phyloP scores from a whole-genome alignment of 495 filamentous ascomycete species.

The Podospora tetraspora region DNA sequence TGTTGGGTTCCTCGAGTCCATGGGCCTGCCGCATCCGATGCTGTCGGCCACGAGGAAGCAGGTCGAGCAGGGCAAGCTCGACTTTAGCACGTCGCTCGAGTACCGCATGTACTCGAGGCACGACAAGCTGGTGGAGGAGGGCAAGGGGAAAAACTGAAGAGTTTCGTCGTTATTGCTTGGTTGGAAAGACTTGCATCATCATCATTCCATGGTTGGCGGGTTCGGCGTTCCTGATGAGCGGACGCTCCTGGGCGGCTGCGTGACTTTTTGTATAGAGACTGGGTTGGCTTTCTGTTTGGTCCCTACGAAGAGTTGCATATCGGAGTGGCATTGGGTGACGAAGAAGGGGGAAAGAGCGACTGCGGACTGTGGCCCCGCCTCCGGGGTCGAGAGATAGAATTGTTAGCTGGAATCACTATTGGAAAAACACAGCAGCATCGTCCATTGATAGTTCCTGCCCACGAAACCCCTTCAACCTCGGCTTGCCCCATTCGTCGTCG shows the following conservation, averaged over 20 bases:
- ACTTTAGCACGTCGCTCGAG: slow-evolving; percentile 61
- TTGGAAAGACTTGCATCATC: neutral
- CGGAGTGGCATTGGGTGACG: neutral
- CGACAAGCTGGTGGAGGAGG: slow-evolving; percentile 35
- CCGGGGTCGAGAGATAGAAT: neutral
- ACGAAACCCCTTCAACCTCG: neutral
- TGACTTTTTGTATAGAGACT: neutral
- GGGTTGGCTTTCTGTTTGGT: neutral
- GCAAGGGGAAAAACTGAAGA: neutral
- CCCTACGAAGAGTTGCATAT: neutral
- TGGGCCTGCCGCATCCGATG: slow-evolving; percentile 80
- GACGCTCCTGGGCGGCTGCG: neutral
- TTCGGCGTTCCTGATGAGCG: neutral
- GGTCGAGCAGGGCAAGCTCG: slow-evolving; percentile 72
- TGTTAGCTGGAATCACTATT: neutral
- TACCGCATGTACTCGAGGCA: slow-evolving; percentile 71
- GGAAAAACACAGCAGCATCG: neutral
- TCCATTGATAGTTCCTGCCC: neutral
- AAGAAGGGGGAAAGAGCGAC: neutral
- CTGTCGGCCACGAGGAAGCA: slow-evolving; percentile 64
- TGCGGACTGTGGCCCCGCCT: neutral
- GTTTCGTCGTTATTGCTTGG: neutral
- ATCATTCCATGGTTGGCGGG: neutral
- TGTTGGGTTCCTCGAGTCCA: slow-evolving; percentile 69
- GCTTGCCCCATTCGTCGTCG: neutral